Base-by-base conservation (phyloP, 139 green algal species). In the Raphidocelis subcapitata region DNA sequence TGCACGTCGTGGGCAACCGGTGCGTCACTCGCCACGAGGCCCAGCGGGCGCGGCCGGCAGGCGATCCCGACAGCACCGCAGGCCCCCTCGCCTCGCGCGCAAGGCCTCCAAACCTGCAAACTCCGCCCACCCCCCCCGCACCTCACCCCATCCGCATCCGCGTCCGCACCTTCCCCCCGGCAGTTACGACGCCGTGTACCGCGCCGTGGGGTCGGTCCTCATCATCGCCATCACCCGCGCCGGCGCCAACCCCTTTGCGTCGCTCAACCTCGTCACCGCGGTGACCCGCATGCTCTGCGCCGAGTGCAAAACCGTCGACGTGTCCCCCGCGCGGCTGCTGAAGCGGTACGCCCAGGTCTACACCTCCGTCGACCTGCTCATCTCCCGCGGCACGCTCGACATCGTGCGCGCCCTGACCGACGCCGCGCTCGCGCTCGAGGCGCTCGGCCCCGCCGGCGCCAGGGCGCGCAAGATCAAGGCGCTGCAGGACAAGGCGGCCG, bases 341-440 rank as follows among this genome's bases (percentile, higher is more conserved):
- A 72, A 72, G 62, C 65, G 52, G n/a, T 78, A 72, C 69, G 72
- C 72, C 29, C 72, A 72, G 72, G 72, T 77, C 44, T 78, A 78
- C 36, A 49, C 72, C 36, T 65, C 62, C 20, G 37, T 78, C 28
- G 62, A 65, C 41, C 33, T 52, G 12, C 52, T 78, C 33, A 51
- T 78, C 35, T 66, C 49, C 28, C 36, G 52, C 0, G 72, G 72
- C 63, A 67, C 62, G 18, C 29, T 72, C 16, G 63, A 78, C 54
- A 21, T 78, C 3, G 63, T 72, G 5, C 47, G 29, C n/a, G 72
- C 72, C 1, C 33, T 78, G n/a, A 32, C 71, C 24, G 72, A 78
- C 23, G 63, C 54, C 35, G 61, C 65, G 28, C 31, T 15, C 21
- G 51, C 35, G 46, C 52, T 78, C 36, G 72, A 72, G 8, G 52